Conservation (phyloP, 352 stramenopile genomes). For the Pythium vanterpoolii region DNA sequence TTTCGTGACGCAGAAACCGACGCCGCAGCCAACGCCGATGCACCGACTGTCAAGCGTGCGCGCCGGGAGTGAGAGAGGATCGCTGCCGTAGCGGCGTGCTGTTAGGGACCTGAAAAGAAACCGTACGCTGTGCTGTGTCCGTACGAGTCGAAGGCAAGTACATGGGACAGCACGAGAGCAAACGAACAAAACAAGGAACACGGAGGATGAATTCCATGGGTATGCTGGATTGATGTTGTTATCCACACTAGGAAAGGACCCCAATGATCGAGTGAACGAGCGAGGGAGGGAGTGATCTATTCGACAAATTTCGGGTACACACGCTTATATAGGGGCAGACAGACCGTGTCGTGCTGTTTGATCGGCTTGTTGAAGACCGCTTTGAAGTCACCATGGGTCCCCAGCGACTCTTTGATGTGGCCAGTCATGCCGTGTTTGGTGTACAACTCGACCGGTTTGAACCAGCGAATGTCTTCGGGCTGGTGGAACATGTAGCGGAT, state of each 20-base stretch:
- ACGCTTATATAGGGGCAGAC: slow-evolving; percentile 98
- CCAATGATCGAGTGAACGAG: neutral
- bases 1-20: neutral
- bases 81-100: neutral
- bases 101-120: neutral
- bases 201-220: no score
- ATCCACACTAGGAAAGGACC: neutral
- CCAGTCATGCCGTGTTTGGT: slow-evolving; percentile 98
- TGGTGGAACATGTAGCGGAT: slow-evolving; percentile 99
- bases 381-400: slow-evolving; percentile 99
- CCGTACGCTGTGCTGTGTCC: no score
- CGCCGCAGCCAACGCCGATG: neutral
- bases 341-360: slow-evolving; percentile 99
- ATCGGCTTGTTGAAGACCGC: slow-evolving; percentile 98
- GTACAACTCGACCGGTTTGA: slow-evolving; percentile 96
- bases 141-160: no score
- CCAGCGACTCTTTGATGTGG: slow-evolving; percentile 97
- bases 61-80: neutral
- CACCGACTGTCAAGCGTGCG: slow-evolving; percentile 12
- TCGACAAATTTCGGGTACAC: slow-evolving; percentile 97
- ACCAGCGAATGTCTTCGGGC: slow-evolving; percentile 97
- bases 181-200: no score
- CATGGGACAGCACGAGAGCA: no score
- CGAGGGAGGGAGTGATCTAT: no score
- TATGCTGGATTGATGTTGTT: neutral